Percentiles rank a stretch among this genome's conserved stretches.
phyloP scores from a whole-genome alignment of 164 flowering plant genomes.

The Vitis rupestris region DNA sequence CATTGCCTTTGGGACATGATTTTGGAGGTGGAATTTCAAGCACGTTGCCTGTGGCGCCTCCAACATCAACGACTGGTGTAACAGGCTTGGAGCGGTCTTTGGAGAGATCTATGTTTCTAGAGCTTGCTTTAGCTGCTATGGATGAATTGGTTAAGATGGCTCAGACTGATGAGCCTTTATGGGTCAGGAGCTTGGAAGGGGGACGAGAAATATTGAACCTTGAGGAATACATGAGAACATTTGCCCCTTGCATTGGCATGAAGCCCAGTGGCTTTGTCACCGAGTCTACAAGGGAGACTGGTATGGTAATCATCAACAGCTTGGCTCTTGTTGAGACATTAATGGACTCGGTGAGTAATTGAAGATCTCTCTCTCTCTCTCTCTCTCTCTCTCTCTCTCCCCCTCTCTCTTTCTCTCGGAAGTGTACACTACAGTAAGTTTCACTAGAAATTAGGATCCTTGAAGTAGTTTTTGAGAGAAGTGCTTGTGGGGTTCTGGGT shows the following conservation, averaged over 20 bases:
- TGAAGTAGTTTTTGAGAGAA: background rate
- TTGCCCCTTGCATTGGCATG: slow-evolving; percentile 70
- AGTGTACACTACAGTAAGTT: background rate
- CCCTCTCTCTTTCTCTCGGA: background rate
- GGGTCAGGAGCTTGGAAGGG: slow-evolving; percentile 64
- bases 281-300: slow-evolving; percentile 81
- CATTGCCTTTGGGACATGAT: slow-evolving; percentile 51
- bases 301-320: slow-evolving; percentile 86
- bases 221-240: slow-evolving; percentile 69
- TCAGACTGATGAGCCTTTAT: slow-evolving; percentile 73
- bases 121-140: slow-evolving; percentile 92
- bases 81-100: slow-evolving; percentile 49
- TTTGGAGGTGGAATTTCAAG: slow-evolving; percentile 44
- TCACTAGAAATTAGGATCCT: background rate
- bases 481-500: background rate
- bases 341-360: slow-evolving; percentile 83
- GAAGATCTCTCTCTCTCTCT: too few relatives aligned
- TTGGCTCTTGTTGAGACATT: slow-evolving; percentile 88
- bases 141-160: slow-evolving; percentile 91
- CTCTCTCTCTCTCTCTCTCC: background rate
- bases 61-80: slow-evolving; percentile 24
- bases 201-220: slow-evolving; percentile 64
- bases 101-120: slow-evolving; percentile 80
- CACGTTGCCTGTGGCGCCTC: slow-evolving; percentile 35
- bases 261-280: slow-evolving; percentile 77